These are phyloP conservation scores for Carnegiea gigantea DNA, from an alignment of 179 eudicot species.

Conservation along the genomic window DNA sequence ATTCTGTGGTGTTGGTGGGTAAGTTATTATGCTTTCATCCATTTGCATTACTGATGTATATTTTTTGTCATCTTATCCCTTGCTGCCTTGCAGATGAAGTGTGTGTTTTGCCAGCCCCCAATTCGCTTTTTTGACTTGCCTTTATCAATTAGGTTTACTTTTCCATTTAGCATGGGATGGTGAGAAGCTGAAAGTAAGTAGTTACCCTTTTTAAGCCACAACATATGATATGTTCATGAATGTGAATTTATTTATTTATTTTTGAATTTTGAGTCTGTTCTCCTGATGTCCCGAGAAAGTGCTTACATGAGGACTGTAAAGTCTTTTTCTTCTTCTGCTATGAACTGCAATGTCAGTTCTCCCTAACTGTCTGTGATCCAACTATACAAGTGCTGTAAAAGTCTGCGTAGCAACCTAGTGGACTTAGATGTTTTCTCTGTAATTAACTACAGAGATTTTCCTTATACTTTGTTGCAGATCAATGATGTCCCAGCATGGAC, in stretches of 20 bases:
- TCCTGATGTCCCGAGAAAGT: not conserved
- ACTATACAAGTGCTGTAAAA: not conserved
- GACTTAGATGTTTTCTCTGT: not conserved
- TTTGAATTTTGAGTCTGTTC: not conserved
- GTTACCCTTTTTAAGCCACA: not conserved
- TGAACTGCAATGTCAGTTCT: not conserved
- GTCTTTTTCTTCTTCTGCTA: not conserved
- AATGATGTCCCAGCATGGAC: slow-evolving; percentile 69
- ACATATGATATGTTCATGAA: not conserved
- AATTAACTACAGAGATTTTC: not conserved
- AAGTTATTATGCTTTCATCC: slow-evolving; percentile 13
- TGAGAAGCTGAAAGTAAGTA: not conserved
- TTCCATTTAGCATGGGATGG: not conserved
- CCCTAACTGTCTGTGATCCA: not conserved
- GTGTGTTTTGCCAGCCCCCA: too few species aligned
- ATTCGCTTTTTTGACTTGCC: too few species aligned
- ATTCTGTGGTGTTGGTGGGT: slow-evolving; percentile 96
- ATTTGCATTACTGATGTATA: not conserved
- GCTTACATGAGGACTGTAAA: not conserved
- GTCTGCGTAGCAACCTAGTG: not conserved
- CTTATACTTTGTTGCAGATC: slow-evolving; percentile 32
- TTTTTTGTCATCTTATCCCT: not conserved
- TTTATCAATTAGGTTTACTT: not conserved
- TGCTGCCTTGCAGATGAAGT: too few species aligned
- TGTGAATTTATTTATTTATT: not conserved